Evolutionary conservation across 306 rosid species (phyloP).

Genomic region (Trifolium dubium): DNA sequence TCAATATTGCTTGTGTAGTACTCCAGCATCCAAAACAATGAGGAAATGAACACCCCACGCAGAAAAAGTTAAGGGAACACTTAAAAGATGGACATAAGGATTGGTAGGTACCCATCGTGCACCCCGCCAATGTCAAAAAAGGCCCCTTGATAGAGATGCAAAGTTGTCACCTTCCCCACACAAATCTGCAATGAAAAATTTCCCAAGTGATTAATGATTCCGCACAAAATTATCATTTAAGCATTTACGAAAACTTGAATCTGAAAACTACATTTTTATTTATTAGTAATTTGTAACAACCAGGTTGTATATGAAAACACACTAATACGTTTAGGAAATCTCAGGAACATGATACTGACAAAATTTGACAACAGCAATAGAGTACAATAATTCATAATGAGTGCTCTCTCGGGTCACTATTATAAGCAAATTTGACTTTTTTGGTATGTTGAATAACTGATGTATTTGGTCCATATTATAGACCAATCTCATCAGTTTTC

Average conservation of each 20-base stretch:
- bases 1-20: slow-evolving; percentile 15
- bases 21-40: slow-evolving; percentile 25
- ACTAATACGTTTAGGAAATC: no score
- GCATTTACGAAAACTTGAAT: slow-evolving; percentile 23
- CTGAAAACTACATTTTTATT: background rate
- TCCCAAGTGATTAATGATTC: slow-evolving; percentile 3
- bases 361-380: no score
- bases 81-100: slow-evolving; percentile 22
- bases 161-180: slow-evolving; percentile 74
- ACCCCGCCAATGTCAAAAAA: slow-evolving; percentile 98
- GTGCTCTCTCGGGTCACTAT: no score
- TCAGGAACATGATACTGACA: no score
- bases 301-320: no score
- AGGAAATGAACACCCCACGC: slow-evolving; percentile 36
- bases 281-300: no score
- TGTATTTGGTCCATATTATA: no score
- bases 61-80: slow-evolving; percentile 27
- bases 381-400: no score
- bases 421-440: no score
- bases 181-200: slow-evolving; percentile 70
- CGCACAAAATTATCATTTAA: slow-evolving; percentile 9
- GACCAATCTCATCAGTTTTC: no score
- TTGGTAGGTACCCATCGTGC: slow-evolving; percentile 76
- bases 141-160: slow-evolving; percentile 97
- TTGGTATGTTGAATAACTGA: no score